These are phyloP conservation scores for Phytophthora pini DNA, from an alignment of 352 stramenopile genomes.

Conservation along the genomic window DNA sequence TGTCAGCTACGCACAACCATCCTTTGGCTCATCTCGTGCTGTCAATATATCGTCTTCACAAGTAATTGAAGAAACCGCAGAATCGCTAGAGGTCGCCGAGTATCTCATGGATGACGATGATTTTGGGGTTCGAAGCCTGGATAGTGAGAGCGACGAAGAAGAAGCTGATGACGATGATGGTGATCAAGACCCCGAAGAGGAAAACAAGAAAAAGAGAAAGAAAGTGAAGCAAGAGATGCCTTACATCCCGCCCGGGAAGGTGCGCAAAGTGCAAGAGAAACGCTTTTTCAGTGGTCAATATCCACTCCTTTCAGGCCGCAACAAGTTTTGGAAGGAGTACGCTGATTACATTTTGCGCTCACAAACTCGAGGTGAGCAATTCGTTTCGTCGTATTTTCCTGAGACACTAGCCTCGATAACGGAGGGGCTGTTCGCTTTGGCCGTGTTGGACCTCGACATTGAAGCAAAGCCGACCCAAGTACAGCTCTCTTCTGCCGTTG, in stretches of 20 bases:
- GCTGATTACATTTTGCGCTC: constrained; percentile 39
- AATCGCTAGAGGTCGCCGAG: not conserved
- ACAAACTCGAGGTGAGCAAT: constrained; percentile 21
- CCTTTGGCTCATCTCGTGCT: constrained; percentile 1
- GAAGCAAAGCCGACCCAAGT: constrained; percentile 26
- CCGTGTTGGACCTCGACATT: constrained; percentile 55
- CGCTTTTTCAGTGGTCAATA: constrained; percentile 37
- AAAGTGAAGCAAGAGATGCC: constrained; percentile 31
- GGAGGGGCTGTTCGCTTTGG: constrained; percentile 61
- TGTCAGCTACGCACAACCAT: not conserved
- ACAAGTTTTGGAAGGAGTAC: constrained; percentile 74
- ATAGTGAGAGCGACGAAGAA: constrained; percentile 28
- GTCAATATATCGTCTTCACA: not conserved
- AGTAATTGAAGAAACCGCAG: not conserved
- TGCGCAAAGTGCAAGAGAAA: constrained; percentile 55
- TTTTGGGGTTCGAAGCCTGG: constrained; percentile 29
- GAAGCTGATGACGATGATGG: constrained; percentile 10
- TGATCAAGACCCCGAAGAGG: constrained; percentile 6
- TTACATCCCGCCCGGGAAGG: constrained; percentile 53
- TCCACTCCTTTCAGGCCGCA: constrained; percentile 44
- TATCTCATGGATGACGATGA: constrained; percentile 17
- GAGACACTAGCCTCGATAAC: constrained; percentile 51
- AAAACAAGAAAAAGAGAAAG: constrained; percentile 19
- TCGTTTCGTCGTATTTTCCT: constrained; percentile 67
- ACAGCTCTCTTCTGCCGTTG: constrained; percentile 14